These are phyloP conservation scores for Dittrichia graveolens DNA, from an alignment of 129 eudicot genomes.

Conservation along the genomic window DNA sequence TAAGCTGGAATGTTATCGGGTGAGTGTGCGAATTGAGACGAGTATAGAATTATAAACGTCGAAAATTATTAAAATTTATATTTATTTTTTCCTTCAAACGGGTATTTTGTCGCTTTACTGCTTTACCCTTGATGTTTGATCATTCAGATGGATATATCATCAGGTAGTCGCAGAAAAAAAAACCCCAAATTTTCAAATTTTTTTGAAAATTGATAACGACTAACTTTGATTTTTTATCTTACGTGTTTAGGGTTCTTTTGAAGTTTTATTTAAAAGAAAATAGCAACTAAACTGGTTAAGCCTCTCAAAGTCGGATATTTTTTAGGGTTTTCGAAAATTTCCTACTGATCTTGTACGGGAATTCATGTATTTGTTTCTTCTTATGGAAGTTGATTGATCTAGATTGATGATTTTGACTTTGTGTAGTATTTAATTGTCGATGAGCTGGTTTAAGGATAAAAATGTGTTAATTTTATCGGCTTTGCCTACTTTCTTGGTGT, in stretches of 20 bases:
- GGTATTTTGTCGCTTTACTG: slow-evolving; percentile 23
- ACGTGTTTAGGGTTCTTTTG: slow-evolving; percentile 1
- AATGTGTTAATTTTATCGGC: slow-evolving; percentile 7
- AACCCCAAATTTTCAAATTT: background rate
- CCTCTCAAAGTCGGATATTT: background rate
- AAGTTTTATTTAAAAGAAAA: background rate
- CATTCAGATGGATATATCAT: slow-evolving; percentile 2
- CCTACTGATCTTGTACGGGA: background rate
- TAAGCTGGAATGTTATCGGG: background rate
- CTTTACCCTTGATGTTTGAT: slow-evolving; percentile 1
- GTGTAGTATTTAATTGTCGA: slow-evolving; percentile 25
- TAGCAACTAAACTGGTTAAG: slow-evolving; percentile 13
- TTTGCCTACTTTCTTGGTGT: slow-evolving; percentile 25
- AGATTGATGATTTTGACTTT: background rate
- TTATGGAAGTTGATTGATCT: slow-evolving; percentile 4
- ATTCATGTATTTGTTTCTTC: slow-evolving; percentile 2
- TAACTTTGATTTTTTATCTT: background rate
- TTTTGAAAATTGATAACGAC: background rate
- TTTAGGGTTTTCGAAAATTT: slow-evolving; percentile 1
- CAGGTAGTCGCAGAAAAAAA: background rate
- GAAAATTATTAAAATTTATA: background rate
- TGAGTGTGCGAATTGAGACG: slow-evolving; percentile 22
- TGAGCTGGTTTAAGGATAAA: slow-evolving; percentile 18
- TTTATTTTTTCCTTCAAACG: slow-evolving; percentile 1
- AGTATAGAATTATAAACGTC: slow-evolving; percentile 3